Evolutionary conservation across 257 asterid species (phyloP), one percentile per base, ranked within the genome.

Genomic region (Scutellaria galericulata): DNA sequence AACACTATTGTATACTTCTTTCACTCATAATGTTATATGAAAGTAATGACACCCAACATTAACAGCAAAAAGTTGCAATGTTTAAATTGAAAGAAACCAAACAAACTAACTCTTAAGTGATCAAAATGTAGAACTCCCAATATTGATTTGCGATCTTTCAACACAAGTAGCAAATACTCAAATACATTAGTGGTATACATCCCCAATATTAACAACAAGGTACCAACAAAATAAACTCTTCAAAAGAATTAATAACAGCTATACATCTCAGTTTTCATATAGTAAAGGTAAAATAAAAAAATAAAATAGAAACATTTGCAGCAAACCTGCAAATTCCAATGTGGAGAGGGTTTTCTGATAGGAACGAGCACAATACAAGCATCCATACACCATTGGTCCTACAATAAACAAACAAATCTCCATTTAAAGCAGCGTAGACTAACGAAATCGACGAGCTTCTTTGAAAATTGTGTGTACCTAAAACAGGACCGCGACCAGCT

Each of bases 341-440:
- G 99, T 85, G 81, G 97, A 84, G 44, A 91, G 92, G 5, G 90
- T 86, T 83, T 89, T 83, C 88, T 87, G 86, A 78, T 88, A 94
- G 10, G 97, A 91, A 18, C 78, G 79, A 7, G 99, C 81, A 68
- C 99, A 94, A 65, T 89, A 94, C 80, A 91, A 72, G 84, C 96
- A 94, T 5, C 99, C 99, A 42, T 91, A 94, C 31, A 94, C 99
- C 99, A 94, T 94, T 13, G 99, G 99, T 9, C 99, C 99, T 94
- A n/a, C 58, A 73, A 69, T 14, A 65, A 5, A 15, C 9, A 39
- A 15, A 45, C 6, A 31, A 15, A 15, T 70, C 50, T 45, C 73
- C 44, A 59, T 14, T 54, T 22, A 55, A 41, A 65, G 27, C 31
- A 18, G 68, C 72, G 62, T 18, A 13, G 22, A 13, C 44, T 57